Evolutionary conservation across 768 basidiomycete species (phyloP).

Genomic region (Tylopilus vinaceipallidus): DNA sequence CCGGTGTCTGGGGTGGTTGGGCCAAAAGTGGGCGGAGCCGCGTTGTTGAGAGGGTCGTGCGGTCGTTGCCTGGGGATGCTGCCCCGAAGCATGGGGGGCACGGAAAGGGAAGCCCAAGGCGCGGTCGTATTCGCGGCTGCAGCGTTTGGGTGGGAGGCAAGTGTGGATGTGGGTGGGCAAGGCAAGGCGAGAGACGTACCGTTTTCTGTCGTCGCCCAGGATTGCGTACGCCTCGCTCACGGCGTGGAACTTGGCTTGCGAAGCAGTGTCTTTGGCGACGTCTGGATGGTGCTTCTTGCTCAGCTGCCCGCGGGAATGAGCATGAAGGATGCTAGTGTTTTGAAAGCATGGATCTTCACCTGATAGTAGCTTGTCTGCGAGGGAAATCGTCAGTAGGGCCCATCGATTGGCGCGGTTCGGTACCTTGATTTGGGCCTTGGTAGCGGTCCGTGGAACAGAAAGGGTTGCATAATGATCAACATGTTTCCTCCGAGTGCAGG

Average conservation of each 20-base stretch:
- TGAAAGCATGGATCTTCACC: slow-evolving; percentile 5
- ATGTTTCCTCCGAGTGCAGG: slow-evolving; percentile 8
- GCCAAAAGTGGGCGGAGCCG: slow-evolving; percentile 28
- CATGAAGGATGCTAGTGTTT: not conserved
- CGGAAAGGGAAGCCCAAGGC: slow-evolving; percentile 12
- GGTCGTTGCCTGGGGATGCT: slow-evolving; percentile 33
- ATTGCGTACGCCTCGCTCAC: slow-evolving; percentile 49
- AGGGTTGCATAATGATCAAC: slow-evolving; percentile 30
- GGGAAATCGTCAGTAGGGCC: not conserved
- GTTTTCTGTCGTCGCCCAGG: slow-evolving; percentile 44
- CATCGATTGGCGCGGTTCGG: not conserved
- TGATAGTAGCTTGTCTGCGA: slow-evolving; percentile 31
- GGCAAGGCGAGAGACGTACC: slow-evolving; percentile 26
- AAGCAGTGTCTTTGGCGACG: slow-evolving; percentile 35
- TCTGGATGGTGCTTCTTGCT: slow-evolving; percentile 51
- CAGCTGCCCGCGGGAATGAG: slow-evolving; percentile 30
- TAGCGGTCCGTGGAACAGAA: slow-evolving; percentile 27
- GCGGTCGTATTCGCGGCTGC: slow-evolving; percentile 35
- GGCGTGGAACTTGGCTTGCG: slow-evolving; percentile 41
- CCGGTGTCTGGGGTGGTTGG: slow-evolving; percentile 22
- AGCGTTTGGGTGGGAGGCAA: not conserved
- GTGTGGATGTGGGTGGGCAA: too few relatives aligned
- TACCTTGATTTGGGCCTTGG: slow-evolving; percentile 35
- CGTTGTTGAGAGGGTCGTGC: slow-evolving; percentile 24
- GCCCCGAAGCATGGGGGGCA: slow-evolving; percentile 4